These are phyloP conservation scores for Fremontodendron californicum DNA, from an alignment of 345 rosid genomes.

Conservation along the genomic window DNA sequence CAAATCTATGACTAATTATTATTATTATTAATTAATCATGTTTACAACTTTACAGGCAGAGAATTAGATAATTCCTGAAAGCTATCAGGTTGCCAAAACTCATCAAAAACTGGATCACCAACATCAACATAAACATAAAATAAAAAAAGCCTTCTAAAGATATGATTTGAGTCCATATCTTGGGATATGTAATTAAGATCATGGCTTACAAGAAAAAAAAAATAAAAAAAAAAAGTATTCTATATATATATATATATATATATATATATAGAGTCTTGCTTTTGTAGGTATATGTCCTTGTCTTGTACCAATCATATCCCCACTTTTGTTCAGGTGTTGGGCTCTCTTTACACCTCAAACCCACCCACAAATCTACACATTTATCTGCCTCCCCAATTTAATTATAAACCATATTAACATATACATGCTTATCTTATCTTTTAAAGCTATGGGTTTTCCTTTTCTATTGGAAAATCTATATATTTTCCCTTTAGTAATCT, in stretches of 20 bases:
- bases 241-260: too few relatives aligned
- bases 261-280: not conserved
- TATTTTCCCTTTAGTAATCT: not conserved
- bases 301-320: slow-evolving; percentile 5
- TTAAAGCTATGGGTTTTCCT: not conserved
- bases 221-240: too few relatives aligned
- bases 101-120: not conserved
- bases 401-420: not conserved
- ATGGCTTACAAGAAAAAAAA: not conserved
- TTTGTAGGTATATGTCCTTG: slow-evolving; percentile 12
- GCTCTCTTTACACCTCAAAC: slow-evolving; percentile 9
- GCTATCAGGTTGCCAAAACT: not conserved
- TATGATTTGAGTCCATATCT: not conserved
- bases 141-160: not conserved
- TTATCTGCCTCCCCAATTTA: not conserved
- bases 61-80: not conserved
- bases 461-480: not conserved
- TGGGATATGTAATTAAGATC: not conserved
- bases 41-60: not conserved
- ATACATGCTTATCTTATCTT: not conserved
- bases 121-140: too few relatives aligned
- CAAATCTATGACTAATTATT: too few relatives aligned
- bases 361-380: not conserved
- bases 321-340: not conserved
- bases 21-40: not conserved